Conservation (phyloP, 106 monocot genomes). For the Dendrobium nobile region DNA sequence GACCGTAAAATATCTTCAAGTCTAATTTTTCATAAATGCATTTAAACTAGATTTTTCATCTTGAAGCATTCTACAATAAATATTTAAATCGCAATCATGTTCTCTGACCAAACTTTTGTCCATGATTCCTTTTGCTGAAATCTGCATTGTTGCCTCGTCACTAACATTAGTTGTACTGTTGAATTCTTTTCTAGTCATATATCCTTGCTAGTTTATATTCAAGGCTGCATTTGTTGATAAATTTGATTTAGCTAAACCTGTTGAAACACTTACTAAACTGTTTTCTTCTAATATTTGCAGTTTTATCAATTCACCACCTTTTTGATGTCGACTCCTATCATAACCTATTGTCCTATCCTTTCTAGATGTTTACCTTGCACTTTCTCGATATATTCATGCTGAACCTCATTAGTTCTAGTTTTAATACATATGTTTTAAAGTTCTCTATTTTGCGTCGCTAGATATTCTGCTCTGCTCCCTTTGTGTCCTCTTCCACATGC, state of each 20-base stretch:
- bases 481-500: neutral
- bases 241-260: neutral
- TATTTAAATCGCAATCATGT: neutral
- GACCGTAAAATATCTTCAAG: neutral
- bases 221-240: conserved; percentile 2
- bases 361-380: neutral
- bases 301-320: neutral
- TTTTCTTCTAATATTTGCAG: neutral
- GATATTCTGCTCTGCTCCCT: neutral
- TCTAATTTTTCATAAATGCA: neutral
- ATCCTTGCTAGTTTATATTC: neutral
- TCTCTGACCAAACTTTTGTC: neutral
- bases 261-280: neutral
- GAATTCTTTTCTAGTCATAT: neutral
- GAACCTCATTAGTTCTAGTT: neutral
- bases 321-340: neutral
- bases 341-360: neutral
- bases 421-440: neutral
- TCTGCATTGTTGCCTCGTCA: neutral
- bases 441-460: neutral
- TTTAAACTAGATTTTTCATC: neutral
- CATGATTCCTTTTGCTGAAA: neutral
- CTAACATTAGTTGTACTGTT: neutral
- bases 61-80: neutral
- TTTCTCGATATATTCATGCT: neutral